phyloP scores from a whole-genome alignment of 495 filamentous ascomycete genomes.

The Rhypophila decipiens region DNA sequence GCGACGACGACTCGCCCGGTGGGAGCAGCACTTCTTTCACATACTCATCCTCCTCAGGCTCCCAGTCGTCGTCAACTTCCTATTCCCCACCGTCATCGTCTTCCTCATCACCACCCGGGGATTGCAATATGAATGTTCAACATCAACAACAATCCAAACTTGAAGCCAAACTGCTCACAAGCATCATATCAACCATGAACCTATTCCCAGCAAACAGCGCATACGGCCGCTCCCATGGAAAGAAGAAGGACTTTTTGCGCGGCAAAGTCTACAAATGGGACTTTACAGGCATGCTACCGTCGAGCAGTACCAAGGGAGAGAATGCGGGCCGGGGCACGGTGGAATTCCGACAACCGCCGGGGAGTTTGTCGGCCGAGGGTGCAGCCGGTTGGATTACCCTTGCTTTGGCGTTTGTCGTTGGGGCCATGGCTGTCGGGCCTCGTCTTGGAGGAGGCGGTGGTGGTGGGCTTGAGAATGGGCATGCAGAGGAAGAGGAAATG shows the following conservation, averaged over 20 bases:
- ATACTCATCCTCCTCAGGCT: no score
- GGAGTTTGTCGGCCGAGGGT: constrained; percentile 13
- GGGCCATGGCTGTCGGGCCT: constrained; percentile 9
- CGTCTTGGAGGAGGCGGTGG: constrained; percentile 1
- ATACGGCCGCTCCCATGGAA: constrained; percentile 11
- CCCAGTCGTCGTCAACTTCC: no score
- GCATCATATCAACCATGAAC: constrained; percentile 18
- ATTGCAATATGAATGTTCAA: no score
- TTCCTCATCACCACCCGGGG: no score
- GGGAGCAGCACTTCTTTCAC: no score
- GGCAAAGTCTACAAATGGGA: constrained; percentile 30
- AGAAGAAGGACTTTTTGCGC: constrained; percentile 16
- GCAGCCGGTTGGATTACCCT: constrained; percentile 18
- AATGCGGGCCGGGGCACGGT: constrained; percentile 14
- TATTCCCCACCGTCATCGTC: no score
- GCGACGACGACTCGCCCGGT: not conserved
- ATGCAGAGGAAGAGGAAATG: no score
- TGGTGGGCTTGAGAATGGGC: no score
- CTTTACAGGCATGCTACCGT: constrained; percentile 17
- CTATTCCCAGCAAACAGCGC: constrained; percentile 13
- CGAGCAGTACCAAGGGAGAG: not conserved
- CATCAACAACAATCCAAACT: no score
- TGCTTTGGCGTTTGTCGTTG: constrained; percentile 19
- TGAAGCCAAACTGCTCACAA: no score
- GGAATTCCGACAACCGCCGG: constrained; percentile 24